These are phyloP conservation scores for Dovyalis caffra DNA, from an alignment of 345 rosid species.

Conservation along the genomic window DNA sequence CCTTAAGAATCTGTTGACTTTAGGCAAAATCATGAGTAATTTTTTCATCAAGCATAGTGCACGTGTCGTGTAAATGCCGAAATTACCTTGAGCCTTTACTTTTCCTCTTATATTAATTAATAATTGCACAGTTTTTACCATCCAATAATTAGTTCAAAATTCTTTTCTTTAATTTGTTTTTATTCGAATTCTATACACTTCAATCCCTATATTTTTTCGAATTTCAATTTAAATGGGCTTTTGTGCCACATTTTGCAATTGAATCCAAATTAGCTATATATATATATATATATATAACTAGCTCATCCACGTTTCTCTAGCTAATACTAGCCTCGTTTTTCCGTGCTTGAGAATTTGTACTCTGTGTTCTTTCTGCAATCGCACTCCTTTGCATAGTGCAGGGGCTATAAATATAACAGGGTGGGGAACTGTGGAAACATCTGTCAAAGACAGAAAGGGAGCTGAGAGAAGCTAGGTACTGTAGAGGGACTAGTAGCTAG, in stretches of 20 bases:
- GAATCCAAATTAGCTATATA: too few species aligned
- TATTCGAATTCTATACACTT: neutral
- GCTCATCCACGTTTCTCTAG: too few species aligned
- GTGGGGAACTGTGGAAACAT: neutral
- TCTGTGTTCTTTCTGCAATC: too few species aligned
- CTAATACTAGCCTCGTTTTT: too few species aligned
- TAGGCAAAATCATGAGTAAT: constrained; percentile 9
- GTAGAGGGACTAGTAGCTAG: neutral
- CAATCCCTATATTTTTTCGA: too few species aligned
- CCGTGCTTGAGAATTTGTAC: too few species aligned
- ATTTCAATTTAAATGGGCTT: too few species aligned
- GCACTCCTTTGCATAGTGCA: too few species aligned
- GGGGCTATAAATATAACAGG: neutral
- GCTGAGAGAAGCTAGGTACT: neutral
- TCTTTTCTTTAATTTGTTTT: neutral
- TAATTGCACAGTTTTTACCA: neutral
- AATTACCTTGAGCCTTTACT: neutral
- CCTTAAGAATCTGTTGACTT: constrained; percentile 12
- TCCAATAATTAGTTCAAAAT: neutral
- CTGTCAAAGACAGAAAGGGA: neutral
- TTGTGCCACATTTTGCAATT: too few species aligned
- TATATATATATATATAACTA: too few species aligned
- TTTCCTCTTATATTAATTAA: neutral
- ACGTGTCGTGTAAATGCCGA: constrained; percentile 16
- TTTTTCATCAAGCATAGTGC: constrained; percentile 14